A percentile compares a stretch with the other conserved stretches of the same genome.
Evolutionary conservation across 2,329 filamentous ascomycete species (phyloP).

Genomic region (Monilinia fructicola): DNA sequence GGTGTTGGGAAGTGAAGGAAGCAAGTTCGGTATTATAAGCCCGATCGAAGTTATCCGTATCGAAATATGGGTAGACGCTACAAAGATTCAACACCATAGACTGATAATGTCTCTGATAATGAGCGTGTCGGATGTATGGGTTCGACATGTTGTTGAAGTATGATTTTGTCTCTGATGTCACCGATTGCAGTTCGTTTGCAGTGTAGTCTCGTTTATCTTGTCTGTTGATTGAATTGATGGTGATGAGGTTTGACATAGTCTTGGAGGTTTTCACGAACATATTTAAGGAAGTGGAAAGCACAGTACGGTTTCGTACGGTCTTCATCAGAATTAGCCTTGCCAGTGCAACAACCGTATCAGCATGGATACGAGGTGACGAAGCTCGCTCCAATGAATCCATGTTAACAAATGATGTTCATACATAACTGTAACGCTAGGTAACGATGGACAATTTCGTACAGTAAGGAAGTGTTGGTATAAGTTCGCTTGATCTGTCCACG

Average conservation of each 20-base stretch:
- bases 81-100: slow-evolving; percentile 5
- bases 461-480: background rate
- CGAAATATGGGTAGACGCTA: slow-evolving; percentile 1
- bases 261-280: background rate
- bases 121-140: background rate
- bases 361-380: background rate
- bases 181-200: background rate
- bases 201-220: background rate
- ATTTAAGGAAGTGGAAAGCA: background rate
- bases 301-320: background rate
- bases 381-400: too few species aligned
- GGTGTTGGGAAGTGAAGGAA: background rate
- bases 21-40: slow-evolving; percentile 6
- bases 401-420: background rate
- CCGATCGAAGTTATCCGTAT: slow-evolving; percentile 11
- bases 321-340: background rate
- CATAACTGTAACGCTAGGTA: background rate
- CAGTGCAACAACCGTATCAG: background rate
- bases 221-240: background rate
- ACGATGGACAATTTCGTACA: background rate
- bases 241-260: background rate
- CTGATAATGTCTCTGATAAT: slow-evolving; percentile 17
- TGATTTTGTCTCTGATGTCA: background rate
- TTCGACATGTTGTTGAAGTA: background rate
- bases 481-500: too few species aligned